These are phyloP conservation scores for Acanthamoeba quina DNA, from an alignment of 208 protist species.

Conservation along the genomic window DNA sequence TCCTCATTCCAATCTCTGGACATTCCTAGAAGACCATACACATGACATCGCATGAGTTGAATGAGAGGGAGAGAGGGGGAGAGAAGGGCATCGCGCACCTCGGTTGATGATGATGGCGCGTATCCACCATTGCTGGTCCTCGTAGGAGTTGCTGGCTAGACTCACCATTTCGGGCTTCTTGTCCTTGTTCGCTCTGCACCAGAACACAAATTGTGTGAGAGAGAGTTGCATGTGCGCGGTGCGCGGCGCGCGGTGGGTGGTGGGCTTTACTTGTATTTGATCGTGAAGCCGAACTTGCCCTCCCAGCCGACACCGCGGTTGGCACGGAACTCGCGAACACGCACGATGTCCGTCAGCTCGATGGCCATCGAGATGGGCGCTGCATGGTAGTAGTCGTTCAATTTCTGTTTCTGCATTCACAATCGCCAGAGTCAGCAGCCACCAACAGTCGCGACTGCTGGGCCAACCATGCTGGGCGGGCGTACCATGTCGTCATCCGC, in stretches of 20 bases:
- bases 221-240: neutral
- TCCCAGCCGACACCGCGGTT: neutral
- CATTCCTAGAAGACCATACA: neutral
- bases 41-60: neutral
- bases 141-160: neutral
- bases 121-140: neutral
- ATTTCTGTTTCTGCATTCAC: neutral
- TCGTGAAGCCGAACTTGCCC: neutral
- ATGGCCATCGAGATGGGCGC: neutral
- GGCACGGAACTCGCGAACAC: neutral
- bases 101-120: neutral
- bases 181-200: neutral
- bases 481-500: neutral
- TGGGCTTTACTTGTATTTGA: neutral
- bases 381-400: neutral
- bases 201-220: neutral
- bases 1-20: neutral
- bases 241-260: no score
- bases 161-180: neutral
- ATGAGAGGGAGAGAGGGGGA: neutral
- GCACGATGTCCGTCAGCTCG: neutral
- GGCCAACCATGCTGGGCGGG: neutral
- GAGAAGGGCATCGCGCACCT: neutral
- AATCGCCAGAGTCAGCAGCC: neutral
- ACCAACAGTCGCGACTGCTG: neutral